A percentile compares a stretch with the other conserved stretches of the same genome.
phyloP scores from a whole-genome alignment of 2,329 filamentous ascomycete species.

The Venturia carpophila region DNA sequence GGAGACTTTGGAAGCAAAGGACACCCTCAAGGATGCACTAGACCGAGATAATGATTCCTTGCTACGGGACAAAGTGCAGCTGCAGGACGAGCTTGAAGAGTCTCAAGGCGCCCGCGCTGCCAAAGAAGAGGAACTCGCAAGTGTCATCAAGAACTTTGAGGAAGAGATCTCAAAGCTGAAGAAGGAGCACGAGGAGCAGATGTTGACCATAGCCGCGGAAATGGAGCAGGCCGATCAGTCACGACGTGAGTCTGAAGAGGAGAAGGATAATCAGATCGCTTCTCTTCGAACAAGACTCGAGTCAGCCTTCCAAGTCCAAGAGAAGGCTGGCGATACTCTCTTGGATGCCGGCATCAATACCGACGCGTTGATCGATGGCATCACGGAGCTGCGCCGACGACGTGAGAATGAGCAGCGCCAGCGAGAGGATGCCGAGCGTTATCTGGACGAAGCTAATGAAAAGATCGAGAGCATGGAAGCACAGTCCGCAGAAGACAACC shows the following conservation, averaged over 20 bases:
- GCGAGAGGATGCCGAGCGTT: not conserved
- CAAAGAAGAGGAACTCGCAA: not conserved
- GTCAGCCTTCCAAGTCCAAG: not conserved
- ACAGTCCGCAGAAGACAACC: not conserved
- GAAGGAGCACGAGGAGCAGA: not conserved
- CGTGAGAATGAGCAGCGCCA: not conserved
- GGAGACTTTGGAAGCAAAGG: not conserved
- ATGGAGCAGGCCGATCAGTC: not conserved
- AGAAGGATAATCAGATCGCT: constrained; percentile 5
- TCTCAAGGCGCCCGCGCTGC: not conserved
- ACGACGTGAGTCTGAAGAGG: not conserved
- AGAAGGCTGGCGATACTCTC: not conserved
- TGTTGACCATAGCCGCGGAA: not conserved
- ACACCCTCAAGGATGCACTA: not conserved
- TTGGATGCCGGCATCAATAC: not conserved
- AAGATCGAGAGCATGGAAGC: not conserved
- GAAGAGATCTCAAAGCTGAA: not conserved
- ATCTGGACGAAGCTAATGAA: not conserved
- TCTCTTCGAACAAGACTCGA: not conserved
- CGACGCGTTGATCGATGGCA: not conserved
- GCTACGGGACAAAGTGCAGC: not conserved
- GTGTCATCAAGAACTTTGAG: not conserved
- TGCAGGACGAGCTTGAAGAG: not conserved
- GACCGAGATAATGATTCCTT: constrained; percentile 1
- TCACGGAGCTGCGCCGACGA: not conserved